Percentiles rank a stretch among this genome's conserved stretches.
These are phyloP conservation scores for Silybum marianum DNA, from an alignment of 129 eudicot species.

Conservation along the genomic window DNA sequence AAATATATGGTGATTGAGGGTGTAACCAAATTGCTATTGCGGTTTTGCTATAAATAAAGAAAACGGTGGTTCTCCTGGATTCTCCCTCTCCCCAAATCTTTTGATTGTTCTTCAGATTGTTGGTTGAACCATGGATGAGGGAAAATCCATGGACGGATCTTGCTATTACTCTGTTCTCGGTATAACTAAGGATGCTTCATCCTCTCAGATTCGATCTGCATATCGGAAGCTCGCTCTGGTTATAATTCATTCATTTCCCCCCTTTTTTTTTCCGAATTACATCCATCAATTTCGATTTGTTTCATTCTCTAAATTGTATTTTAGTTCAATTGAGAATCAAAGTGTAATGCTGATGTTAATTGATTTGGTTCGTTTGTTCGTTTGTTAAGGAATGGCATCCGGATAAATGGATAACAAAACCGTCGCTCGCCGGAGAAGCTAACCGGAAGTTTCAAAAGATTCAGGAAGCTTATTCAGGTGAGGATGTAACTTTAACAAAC, in stretches of 20 bases:
- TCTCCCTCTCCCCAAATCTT: slow-evolving; percentile 21
- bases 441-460: slow-evolving; percentile 74
- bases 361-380: not conserved
- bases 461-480: slow-evolving; percentile 94
- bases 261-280: not conserved
- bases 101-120: slow-evolving; percentile 11
- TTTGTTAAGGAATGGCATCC: slow-evolving; percentile 87
- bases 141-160: slow-evolving; percentile 53
- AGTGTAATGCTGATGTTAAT: not conserved
- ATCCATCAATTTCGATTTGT: not conserved
- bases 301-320: not conserved
- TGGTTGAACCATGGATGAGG: slow-evolving; percentile 46
- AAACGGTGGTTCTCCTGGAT: not conserved
- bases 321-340: no score
- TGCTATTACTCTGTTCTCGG: slow-evolving; percentile 85
- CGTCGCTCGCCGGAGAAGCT: slow-evolving; percentile 73
- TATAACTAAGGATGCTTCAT: slow-evolving; percentile 66
- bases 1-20: slow-evolving; percentile 28
- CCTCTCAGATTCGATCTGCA: slow-evolving; percentile 81
- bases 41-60: slow-evolving; percentile 7
- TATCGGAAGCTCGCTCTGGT: slow-evolving; percentile 92
- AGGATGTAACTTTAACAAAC: not conserved
- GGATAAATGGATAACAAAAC: slow-evolving; percentile 67
- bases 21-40: slow-evolving; percentile 10
- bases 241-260: not conserved